phyloP scores from a whole-genome alignment of 495 filamentous ascomycete species.

The Pyrenula aspistea region DNA sequence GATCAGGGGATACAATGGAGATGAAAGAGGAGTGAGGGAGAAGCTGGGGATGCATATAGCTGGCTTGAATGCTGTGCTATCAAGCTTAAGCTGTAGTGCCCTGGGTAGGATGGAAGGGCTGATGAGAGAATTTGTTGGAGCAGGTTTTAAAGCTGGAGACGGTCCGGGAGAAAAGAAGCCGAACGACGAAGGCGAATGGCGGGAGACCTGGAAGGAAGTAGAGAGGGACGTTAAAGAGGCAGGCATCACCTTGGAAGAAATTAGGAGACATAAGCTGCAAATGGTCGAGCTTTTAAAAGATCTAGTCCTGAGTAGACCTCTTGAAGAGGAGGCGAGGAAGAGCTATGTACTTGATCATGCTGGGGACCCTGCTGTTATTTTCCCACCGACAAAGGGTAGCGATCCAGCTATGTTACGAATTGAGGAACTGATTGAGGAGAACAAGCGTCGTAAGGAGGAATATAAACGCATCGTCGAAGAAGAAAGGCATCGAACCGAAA shows the following conservation, averaged over 20 bases:
- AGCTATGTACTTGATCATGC: neutral
- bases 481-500: neutral
- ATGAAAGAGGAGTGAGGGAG: neutral
- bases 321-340: neutral
- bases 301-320: neutral
- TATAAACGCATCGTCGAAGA: neutral
- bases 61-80: neutral
- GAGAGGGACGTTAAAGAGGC: neutral
- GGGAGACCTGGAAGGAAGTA: neutral
- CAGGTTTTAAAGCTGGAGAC: too few relatives aligned
- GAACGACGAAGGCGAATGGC: neutral
- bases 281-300: neutral
- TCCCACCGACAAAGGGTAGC: neutral
- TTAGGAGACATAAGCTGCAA: neutral
- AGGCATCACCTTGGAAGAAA: neutral
- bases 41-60: neutral
- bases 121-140: neutral
- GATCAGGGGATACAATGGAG: neutral
- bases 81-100: neutral
- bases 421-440: neutral
- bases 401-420: neutral
- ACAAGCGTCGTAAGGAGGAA: neutral
- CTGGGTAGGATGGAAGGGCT: neutral
- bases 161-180: neutral
- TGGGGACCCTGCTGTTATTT: neutral